A percentile compares a stretch with the other conserved stretches of the same genome.
Evolutionary conservation across 1,284 basidiomycete genomes (phyloP).

Genomic region (Puccinia polysora): DNA sequence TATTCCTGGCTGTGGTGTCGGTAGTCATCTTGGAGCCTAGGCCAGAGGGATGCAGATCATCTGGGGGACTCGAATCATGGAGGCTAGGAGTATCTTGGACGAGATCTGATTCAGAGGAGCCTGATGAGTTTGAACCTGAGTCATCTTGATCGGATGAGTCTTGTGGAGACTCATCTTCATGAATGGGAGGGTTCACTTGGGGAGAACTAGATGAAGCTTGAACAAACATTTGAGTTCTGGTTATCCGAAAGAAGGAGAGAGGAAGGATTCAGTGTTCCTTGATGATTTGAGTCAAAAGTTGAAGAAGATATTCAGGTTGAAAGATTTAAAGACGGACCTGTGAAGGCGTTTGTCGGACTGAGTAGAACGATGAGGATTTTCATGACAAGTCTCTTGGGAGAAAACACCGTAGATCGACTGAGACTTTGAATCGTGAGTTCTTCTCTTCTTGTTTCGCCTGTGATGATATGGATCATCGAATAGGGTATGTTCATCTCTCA

Average conservation of each 20-base stretch:
- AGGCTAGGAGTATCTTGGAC: background rate
- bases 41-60: background rate
- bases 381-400: conserved; percentile 67
- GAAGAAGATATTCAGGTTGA: background rate
- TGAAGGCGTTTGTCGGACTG: conserved; percentile 43
- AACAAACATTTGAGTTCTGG: conserved; percentile 36
- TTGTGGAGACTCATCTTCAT: conserved; percentile 1
- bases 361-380: conserved; percentile 53
- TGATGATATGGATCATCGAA: conserved; percentile 73
- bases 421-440: conserved; percentile 64
- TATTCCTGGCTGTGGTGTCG: conserved; percentile 32
- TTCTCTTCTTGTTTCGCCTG: conserved; percentile 59
- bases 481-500: conserved; percentile 68
- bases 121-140: conserved; percentile 5
- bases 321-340: conserved; percentile 3
- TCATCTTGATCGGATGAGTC: conserved; percentile 9
- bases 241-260: background rate
- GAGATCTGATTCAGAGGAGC: background rate
- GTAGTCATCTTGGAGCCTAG: background rate
- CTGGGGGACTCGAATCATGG: background rate
- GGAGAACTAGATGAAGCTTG: conserved; percentile 26
- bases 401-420: conserved; percentile 78
- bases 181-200: background rate
- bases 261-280: background rate
- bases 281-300: too few species aligned